Evolutionary conservation across 306 rosid genomes (phyloP), one percentile per base, ranked within the genome.

Genomic region (Vigna reflexopilosa): DNA sequence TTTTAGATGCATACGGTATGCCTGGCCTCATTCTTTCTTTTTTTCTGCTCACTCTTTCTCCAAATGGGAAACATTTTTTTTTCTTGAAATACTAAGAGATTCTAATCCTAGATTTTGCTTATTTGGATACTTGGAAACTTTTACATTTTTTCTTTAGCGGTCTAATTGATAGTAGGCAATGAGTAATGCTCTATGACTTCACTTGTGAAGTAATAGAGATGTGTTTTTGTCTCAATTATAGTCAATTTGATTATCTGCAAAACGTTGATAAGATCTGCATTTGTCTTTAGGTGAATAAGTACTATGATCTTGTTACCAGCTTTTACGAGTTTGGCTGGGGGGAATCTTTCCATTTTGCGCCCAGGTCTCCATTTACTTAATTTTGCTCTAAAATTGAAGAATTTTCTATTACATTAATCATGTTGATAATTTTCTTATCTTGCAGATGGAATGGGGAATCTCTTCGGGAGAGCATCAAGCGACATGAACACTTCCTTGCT

Each of bases 261-360:
- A 72, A 81, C 8, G 11, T 10, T 55, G 56, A 28, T 83, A 73
- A 20, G 50, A 63, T 80, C 66, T 75, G 55, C 62, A 1, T 75
- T 24, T 69, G 67, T 67, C 54, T 81, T 84, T 96, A 94, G 98
- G 98, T 92, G 54, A 94, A 94, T 55, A 94, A 92, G 54, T 94
- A 94, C 86, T 94, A 94, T 80, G 98, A 94, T 84, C 92, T 94
- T 61, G 94, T 82, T 36, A 94, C 98, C 63, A 89, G 97, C 89
- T 94, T 94, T 83, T 94, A 94, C 85, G 98, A 94, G 83, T 94
- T 89, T 77, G 98, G 98, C 75, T 94, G 98, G 98, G 98, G 98
- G 48, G 97, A 90, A 80, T 94, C 98, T 36, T 94, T 94, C 85
- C 98, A 94, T 88, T 94, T 94, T 88, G 98, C 98, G 24, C 88